These are phyloP conservation scores for Plenodomus tracheiphilus DNA, from an alignment of 2,329 filamentous ascomycete species.

Conservation along the genomic window DNA sequence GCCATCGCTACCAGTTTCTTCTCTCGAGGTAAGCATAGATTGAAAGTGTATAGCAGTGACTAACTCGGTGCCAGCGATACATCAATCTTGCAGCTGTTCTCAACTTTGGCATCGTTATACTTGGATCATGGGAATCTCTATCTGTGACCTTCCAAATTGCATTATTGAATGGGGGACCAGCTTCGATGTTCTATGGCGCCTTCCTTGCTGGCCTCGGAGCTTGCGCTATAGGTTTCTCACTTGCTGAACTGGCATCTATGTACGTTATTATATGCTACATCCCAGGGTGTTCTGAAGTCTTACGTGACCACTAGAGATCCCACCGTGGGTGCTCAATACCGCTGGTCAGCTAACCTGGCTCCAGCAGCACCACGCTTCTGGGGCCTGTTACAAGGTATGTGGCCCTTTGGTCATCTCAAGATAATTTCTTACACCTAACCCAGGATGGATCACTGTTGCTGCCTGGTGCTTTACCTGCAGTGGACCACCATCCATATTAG, in stretches of 20 bases:
- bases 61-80: constrained; percentile 18
- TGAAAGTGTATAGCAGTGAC: neutral
- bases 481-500: constrained; percentile 29
- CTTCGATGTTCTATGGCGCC: constrained; percentile 34
- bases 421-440: constrained; percentile 32
- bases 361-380: constrained; percentile 28
- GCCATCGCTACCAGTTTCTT: neutral
- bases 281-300: neutral
- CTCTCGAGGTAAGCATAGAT: neutral
- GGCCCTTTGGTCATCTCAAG: neutral
- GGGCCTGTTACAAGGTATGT: constrained; percentile 33
- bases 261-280: constrained; percentile 2
- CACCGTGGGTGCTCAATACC: constrained; percentile 39
- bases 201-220: constrained; percentile 30
- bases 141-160: constrained; percentile 32
- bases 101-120: constrained; percentile 30
- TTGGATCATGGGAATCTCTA: constrained; percentile 31
- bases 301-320: constrained; percentile 21
- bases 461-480: constrained; percentile 43
- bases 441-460: constrained; percentile 47
- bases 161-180: constrained; percentile 34
- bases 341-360: constrained; percentile 36
- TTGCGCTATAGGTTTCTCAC: constrained; percentile 37
- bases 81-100: constrained; percentile 29
- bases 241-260: constrained; percentile 39